phyloP scores from a whole-genome alignment of 768 basidiomycete genomes.

The Boletus pseudopeckii region DNA sequence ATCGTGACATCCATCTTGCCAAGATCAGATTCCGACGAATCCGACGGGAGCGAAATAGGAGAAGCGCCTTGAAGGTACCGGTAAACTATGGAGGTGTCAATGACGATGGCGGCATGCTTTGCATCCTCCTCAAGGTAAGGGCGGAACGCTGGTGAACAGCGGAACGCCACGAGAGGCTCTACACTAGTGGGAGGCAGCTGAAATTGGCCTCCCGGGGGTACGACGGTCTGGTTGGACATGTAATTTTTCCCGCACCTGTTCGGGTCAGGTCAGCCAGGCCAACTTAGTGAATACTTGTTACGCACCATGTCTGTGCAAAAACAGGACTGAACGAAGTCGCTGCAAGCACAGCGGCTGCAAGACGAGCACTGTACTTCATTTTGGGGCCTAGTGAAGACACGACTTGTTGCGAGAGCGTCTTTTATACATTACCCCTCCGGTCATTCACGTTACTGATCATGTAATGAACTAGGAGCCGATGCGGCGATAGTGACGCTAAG shows the following conservation, averaged over 20 bases:
- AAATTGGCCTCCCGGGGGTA: constrained; percentile 47
- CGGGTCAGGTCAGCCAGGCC: neutral
- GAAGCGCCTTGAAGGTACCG: constrained; percentile 33
- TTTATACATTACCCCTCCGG: constrained; percentile 6
- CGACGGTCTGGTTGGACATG: constrained; percentile 38
- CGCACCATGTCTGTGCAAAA: constrained; percentile 29
- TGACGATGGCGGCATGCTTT: constrained; percentile 23
- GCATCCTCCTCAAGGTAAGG: constrained; percentile 47
- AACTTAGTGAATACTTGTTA: neutral
- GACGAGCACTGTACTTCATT: constrained; percentile 17
- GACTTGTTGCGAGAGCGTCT: neutral
- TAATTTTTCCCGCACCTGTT: constrained; percentile 52
- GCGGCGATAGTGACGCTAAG: neutral
- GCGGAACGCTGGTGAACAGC: constrained; percentile 44
- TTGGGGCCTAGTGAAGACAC: neutral
- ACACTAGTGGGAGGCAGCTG: constrained; percentile 32
- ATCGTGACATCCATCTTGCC: constrained; percentile 29
- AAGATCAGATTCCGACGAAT: neutral
- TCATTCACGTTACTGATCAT: neutral
- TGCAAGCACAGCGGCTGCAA: constrained; percentile 10
- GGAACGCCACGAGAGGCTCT: constrained; percentile 41
- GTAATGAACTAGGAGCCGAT: neutral
- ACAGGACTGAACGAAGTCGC: constrained; percentile 3
- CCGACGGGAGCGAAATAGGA: constrained; percentile 25
- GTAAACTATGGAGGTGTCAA: constrained; percentile 39